A percentile compares a stretch with the other conserved stretches of the same genome.
Conservation (phyloP, 768 basidiomycete genomes). For the Strobilomyces echinocephalus region DNA sequence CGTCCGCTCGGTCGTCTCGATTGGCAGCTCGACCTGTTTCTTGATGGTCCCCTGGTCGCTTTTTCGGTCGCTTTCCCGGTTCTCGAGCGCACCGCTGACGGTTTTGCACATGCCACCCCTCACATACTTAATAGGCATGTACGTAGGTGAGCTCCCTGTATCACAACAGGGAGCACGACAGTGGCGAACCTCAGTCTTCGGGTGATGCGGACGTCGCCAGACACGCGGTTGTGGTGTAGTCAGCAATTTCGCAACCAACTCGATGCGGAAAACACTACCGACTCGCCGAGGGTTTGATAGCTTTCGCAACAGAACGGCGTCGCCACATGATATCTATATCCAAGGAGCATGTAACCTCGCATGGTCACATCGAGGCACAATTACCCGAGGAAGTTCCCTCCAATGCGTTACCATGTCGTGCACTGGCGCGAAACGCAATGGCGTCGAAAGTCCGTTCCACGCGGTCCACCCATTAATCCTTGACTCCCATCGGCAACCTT, state of each 20-base stretch:
- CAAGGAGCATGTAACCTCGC: not conserved
- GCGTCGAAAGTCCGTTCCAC: conserved; percentile 2
- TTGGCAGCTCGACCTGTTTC: too few species aligned
- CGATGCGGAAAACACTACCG: not conserved
- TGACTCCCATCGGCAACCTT: conserved; percentile 7
- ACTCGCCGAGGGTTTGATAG: not conserved
- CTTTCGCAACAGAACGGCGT: not conserved
- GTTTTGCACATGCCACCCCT: not conserved
- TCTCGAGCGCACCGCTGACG: not conserved
- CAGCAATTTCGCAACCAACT: not conserved
- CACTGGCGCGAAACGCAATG: not conserved
- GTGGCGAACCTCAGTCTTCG: not conserved
- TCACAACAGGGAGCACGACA: conserved; percentile 1
- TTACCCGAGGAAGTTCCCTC: not conserved
- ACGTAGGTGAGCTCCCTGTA: not conserved
- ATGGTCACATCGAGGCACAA: not conserved
- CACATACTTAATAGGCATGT: not conserved
- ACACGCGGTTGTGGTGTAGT: not conserved
- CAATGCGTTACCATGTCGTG: not conserved
- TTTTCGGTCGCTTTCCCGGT: not conserved
- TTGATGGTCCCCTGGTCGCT: not conserved
- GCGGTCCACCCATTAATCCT: not conserved
- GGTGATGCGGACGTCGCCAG: not conserved
- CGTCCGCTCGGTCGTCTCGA: too few species aligned
- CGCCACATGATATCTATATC: not conserved